Evolutionary conservation across 345 rosid species (phyloP).

Genomic region (Triadica sebifera): DNA sequence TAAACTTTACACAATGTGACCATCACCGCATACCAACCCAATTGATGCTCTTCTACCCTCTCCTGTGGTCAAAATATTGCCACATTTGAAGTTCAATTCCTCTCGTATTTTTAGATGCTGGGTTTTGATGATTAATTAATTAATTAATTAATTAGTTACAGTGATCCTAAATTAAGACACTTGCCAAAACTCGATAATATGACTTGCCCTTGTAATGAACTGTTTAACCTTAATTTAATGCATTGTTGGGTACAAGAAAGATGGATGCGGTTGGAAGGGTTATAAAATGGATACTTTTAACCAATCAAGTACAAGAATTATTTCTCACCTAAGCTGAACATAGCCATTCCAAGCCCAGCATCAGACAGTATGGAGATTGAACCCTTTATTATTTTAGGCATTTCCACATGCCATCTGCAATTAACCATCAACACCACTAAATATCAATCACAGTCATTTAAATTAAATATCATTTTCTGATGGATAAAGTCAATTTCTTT

Average conservation of each 20-base stretch:
- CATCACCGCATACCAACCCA: conserved; percentile 7
- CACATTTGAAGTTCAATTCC: background rate
- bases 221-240: background rate
- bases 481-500: background rate
- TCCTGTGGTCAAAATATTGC: conserved; percentile 6
- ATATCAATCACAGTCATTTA: background rate
- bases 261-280: too few species aligned
- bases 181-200: background rate
- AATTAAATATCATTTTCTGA: background rate
- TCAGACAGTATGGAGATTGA: conserved; percentile 40
- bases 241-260: too few species aligned
- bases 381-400: conserved; percentile 30
- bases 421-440: background rate
- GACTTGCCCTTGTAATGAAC: background rate
- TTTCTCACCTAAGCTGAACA: conserved; percentile 40
- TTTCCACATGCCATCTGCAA: conserved; percentile 33
- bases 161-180: too few species aligned
- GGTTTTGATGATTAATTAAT: too few species aligned
- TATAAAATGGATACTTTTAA: background rate
- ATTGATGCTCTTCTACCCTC: background rate
- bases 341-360: conserved; percentile 43
- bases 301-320: background rate
- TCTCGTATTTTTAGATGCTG: background rate
- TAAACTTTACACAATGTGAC: conserved; percentile 10
- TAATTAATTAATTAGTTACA: too few species aligned